Conservation (phyloP, 169 alveolate species). For the Plasmodium reichenowi region DNA sequence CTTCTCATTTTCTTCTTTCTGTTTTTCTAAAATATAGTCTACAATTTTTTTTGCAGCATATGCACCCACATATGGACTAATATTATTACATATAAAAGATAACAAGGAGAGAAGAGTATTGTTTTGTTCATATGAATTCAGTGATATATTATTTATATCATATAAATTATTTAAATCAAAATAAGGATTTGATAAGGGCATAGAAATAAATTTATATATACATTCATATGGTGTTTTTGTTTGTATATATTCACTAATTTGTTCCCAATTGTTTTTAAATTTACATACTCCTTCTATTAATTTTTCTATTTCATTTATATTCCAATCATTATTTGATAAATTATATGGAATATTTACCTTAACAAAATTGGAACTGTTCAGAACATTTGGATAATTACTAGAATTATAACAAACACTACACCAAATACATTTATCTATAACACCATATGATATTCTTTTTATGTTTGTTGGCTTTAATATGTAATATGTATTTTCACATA, state of each 20-base stretch:
- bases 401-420: slow-evolving; percentile 38
- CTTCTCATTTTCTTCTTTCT: slow-evolving; percentile 10
- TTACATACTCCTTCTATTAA: slow-evolving; percentile 46
- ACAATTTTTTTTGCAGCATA: slow-evolving; percentile 74
- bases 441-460: slow-evolving; percentile 53
- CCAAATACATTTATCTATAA: slow-evolving; percentile 73
- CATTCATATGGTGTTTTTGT: slow-evolving; percentile 67
- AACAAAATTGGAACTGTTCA: slow-evolving; percentile 48
- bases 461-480: slow-evolving; percentile 53
- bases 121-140: slow-evolving; percentile 48
- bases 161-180: slow-evolving; percentile 48
- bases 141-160: slow-evolving; percentile 26
- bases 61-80: slow-evolving; percentile 71
- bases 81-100: slow-evolving; percentile 62
- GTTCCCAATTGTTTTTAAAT: slow-evolving; percentile 61
- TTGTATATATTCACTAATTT: slow-evolving; percentile 31
- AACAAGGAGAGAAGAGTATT: slow-evolving; percentile 53
- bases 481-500: slow-evolving; percentile 35
- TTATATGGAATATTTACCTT: slow-evolving; percentile 52
- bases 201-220: slow-evolving; percentile 54
- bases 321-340: slow-evolving; percentile 31
- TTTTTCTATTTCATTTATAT: slow-evolving; percentile 30
- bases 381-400: slow-evolving; percentile 46
- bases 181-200: slow-evolving; percentile 67
- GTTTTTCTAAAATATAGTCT: slow-evolving; percentile 34